These are phyloP conservation scores for Xylariaceae sp. DNA, from an alignment of 2,329 filamentous ascomycete genomes.

Conservation along the genomic window DNA sequence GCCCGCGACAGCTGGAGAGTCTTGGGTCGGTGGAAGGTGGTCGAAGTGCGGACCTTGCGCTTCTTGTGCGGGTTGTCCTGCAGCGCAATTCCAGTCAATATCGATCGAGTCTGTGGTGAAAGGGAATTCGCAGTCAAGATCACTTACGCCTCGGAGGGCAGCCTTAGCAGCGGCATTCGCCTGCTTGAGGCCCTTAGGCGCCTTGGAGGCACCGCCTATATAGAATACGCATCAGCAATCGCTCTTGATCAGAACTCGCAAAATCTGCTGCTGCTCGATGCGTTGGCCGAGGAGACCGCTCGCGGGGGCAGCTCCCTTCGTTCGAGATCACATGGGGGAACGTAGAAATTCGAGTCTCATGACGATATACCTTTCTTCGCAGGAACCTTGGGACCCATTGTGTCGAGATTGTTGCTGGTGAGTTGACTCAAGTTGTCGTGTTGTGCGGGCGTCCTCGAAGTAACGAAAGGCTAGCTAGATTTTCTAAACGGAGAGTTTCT, in stretches of 20 bases:
- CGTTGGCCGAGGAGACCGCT: conserved; percentile 40
- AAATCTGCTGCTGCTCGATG: conserved; percentile 75
- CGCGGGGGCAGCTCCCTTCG: conserved; percentile 20
- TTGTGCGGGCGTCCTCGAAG: conserved; percentile 11
- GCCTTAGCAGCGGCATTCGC: conserved; percentile 94
- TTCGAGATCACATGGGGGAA: conserved; percentile 7
- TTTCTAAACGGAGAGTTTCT: conserved; percentile 3
- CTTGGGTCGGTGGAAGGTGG: conserved; percentile 97
- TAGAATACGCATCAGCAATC: conserved; percentile 69
- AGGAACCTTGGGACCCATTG: conserved; percentile 45
- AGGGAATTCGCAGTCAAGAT: not conserved
- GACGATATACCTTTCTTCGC: conserved; percentile 54
- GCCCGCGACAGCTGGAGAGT: conserved; percentile 87
- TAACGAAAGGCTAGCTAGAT: conserved; percentile 8
- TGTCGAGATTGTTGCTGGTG: conserved; percentile 31
- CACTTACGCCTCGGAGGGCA: conserved; percentile 90
- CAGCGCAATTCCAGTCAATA: conserved; percentile 23
- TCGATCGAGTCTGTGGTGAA: not conserved
- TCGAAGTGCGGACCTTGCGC: conserved; percentile 88
- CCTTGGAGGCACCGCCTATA: conserved; percentile 54
- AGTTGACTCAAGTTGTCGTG: conserved; percentile 27
- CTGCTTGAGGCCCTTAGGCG: conserved; percentile 74
- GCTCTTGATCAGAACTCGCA: conserved; percentile 71
- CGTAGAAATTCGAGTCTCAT: conserved; percentile 11
- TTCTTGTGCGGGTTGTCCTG: conserved; percentile 73